A percentile compares a stretch with the other conserved stretches of the same genome.
Conservation (phyloP, 2,329 filamentous ascomycete species). For the Colletotrichum sp. region DNA sequence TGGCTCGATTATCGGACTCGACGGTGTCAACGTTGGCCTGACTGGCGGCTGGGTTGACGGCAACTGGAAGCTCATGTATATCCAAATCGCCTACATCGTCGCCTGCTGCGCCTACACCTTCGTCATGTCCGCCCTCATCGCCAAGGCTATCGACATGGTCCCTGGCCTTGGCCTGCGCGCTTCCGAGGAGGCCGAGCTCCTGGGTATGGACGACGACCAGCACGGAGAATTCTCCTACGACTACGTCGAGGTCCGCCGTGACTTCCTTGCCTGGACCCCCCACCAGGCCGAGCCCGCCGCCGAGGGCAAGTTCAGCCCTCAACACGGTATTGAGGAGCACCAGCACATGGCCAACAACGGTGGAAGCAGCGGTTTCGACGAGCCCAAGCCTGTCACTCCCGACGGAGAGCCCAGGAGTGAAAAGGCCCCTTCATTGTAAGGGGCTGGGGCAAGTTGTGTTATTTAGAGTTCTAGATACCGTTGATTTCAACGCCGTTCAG, state of each 20-base stretch:
- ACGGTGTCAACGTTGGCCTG: slow-evolving; percentile 74
- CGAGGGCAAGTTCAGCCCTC: slow-evolving; percentile 63
- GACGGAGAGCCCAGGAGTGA: slow-evolving; percentile 14
- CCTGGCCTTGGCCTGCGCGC: slow-evolving; percentile 82
- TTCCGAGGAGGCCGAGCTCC: slow-evolving; percentile 80
- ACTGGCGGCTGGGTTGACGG: slow-evolving; percentile 76
- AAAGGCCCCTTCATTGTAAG: slow-evolving; percentile 13
- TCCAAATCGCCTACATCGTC: slow-evolving; percentile 78
- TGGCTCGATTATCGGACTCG: slow-evolving; percentile 73
- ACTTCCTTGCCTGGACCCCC: slow-evolving; percentile 88
- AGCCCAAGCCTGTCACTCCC: slow-evolving; percentile 12
- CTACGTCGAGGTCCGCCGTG: slow-evolving; percentile 86
- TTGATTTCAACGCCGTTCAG: not conserved
- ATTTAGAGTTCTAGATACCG: slow-evolving; percentile 3
- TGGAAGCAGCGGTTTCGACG: slow-evolving; percentile 15
- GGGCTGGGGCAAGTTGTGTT: not conserved
- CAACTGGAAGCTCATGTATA: slow-evolving; percentile 76
- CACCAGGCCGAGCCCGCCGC: slow-evolving; percentile 68
- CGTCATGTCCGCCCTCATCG: slow-evolving; percentile 73
- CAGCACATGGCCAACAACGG: slow-evolving; percentile 37
- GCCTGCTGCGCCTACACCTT: slow-evolving; percentile 73
- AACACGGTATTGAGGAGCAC: slow-evolving; percentile 76
- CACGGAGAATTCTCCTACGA: slow-evolving; percentile 91
- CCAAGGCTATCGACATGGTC: slow-evolving; percentile 74
- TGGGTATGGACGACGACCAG: slow-evolving; percentile 90